phyloP scores from a whole-genome alignment of 2,329 filamentous ascomycete genomes.

The Mycosphaerella sp. region DNA sequence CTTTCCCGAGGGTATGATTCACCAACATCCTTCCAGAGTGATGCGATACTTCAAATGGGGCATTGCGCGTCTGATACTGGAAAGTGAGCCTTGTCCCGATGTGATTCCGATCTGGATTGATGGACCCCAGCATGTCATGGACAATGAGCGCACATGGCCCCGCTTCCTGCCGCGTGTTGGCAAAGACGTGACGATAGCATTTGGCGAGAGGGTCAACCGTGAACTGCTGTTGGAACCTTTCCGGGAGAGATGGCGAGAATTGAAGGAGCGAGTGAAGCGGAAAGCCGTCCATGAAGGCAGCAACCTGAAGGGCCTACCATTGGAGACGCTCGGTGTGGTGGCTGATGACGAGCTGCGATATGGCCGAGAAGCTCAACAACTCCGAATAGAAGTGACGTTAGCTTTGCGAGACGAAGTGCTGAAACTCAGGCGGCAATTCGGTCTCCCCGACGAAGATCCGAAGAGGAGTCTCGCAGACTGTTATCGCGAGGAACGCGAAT shows the following conservation, averaged over 20 bases:
- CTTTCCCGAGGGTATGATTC: slow-evolving; percentile 91
- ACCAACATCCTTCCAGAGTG: slow-evolving; percentile 70
- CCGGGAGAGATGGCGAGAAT: slow-evolving; percentile 63
- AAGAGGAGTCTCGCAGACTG: slow-evolving; percentile 72
- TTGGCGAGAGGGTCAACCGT: slow-evolving; percentile 70
- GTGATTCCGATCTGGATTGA: slow-evolving; percentile 93
- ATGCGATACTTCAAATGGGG: slow-evolving; percentile 99
- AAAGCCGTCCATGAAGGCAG: slow-evolving; percentile 15
- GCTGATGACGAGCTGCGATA: slow-evolving; percentile 62
- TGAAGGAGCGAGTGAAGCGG: slow-evolving; percentile 51
- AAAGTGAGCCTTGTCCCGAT: slow-evolving; percentile 78
- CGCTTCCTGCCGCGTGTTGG: slow-evolving; percentile 71
- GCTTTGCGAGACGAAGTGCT: slow-evolving; percentile 73
- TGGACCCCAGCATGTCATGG: slow-evolving; percentile 81
- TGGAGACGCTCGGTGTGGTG: slow-evolving; percentile 49
- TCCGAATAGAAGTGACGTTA: slow-evolving; percentile 73
- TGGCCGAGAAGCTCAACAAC: slow-evolving; percentile 64
- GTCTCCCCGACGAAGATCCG: slow-evolving; percentile 73
- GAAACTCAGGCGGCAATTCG: slow-evolving; percentile 64
- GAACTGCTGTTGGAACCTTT: slow-evolving; percentile 73
- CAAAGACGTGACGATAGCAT: slow-evolving; percentile 64
- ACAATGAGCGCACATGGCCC: slow-evolving; percentile 71
- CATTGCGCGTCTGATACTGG: slow-evolving; percentile 80
- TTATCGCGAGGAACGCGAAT: slow-evolving; percentile 56
- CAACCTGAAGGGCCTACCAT: background rate